These are phyloP conservation scores for Solanum clarkiae DNA, from an alignment of 257 asterid species.

Conservation along the genomic window DNA sequence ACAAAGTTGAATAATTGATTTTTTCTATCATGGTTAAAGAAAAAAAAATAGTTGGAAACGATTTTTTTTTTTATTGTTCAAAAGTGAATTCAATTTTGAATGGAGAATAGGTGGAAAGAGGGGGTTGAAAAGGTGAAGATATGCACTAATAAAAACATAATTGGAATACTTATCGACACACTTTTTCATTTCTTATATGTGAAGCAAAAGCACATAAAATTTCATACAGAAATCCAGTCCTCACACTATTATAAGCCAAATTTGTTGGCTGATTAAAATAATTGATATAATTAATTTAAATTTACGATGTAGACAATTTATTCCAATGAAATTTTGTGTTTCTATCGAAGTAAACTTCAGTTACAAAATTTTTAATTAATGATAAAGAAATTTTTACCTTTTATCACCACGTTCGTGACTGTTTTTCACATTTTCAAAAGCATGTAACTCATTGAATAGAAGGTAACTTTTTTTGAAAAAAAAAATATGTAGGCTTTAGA, in stretches of 20 bases:
- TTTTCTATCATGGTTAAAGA: no score
- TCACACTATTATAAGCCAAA: background rate
- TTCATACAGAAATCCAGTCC: background rate
- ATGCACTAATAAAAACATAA: background rate
- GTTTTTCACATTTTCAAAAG: background rate
- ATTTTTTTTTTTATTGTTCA: background rate
- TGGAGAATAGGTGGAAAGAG: background rate
- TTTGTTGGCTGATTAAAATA: background rate
- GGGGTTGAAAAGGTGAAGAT: background rate
- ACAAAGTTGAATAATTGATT: no score
- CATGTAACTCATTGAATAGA: background rate
- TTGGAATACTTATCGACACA: background rate
- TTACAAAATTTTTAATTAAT: background rate
- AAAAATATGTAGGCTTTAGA: background rate
- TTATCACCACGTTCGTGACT: background rate
- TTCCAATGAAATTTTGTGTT: background rate
- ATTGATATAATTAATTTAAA: background rate
- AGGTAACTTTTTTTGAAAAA: background rate
- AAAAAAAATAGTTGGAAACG: no score
- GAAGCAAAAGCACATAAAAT: background rate
- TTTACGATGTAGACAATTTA: background rate
- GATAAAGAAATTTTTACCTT: background rate
- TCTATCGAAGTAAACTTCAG: background rate
- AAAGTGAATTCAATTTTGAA: background rate
- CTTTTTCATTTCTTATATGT: background rate